Percentiles rank a stretch among this genome's conserved stretches.
phyloP scores from a whole-genome alignment of 164 flowering plant genomes.

The Piper longum region DNA sequence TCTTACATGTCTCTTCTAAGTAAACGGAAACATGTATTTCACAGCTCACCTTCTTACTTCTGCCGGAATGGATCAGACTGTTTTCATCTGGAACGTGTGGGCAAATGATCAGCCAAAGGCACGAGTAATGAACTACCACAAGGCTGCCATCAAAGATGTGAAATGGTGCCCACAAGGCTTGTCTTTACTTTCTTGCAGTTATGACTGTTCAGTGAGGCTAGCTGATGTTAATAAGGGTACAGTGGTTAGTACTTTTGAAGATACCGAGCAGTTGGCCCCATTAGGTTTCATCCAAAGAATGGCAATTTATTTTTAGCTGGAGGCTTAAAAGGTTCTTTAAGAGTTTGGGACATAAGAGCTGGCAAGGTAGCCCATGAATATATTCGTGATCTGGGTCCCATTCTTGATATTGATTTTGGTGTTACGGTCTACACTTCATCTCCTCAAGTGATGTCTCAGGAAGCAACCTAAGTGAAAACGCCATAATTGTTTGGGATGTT shows the following conservation, averaged over 20 bases:
- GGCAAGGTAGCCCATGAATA: conserved; percentile 51
- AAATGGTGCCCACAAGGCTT: conserved; percentile 69
- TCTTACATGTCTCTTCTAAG: not conserved
- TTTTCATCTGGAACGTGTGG: conserved; percentile 90
- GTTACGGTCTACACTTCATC: conserved; percentile 49
- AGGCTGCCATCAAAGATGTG: conserved; percentile 74
- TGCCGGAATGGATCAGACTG: conserved; percentile 76
- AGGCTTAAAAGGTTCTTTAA: conserved; percentile 58
- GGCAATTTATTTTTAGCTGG: conserved; percentile 69
- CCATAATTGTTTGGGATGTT: conserved; percentile 87
- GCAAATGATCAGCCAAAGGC: conserved; percentile 45
- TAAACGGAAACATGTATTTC: conserved; percentile 6
- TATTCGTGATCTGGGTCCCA: conserved; percentile 50
- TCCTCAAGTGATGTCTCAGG: conserved; percentile 74
- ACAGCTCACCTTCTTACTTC: conserved; percentile 97
- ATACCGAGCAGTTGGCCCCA: conserved; percentile 63
- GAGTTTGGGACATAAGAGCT: conserved; percentile 71
- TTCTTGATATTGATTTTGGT: conserved; percentile 71
- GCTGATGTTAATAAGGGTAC: conserved; percentile 73
- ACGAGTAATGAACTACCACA: conserved; percentile 39
- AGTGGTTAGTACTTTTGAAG: conserved; percentile 46
- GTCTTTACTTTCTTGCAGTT: conserved; percentile 83
- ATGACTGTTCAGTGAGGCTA: conserved; percentile 61
- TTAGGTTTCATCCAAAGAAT: conserved; percentile 61
- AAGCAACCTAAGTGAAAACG: conserved; percentile 66